Percentiles rank a stretch among this genome's conserved stretches.
Conservation (phyloP, 2,329 filamentous ascomycete genomes). For the Parastagonospora nodorum region DNA sequence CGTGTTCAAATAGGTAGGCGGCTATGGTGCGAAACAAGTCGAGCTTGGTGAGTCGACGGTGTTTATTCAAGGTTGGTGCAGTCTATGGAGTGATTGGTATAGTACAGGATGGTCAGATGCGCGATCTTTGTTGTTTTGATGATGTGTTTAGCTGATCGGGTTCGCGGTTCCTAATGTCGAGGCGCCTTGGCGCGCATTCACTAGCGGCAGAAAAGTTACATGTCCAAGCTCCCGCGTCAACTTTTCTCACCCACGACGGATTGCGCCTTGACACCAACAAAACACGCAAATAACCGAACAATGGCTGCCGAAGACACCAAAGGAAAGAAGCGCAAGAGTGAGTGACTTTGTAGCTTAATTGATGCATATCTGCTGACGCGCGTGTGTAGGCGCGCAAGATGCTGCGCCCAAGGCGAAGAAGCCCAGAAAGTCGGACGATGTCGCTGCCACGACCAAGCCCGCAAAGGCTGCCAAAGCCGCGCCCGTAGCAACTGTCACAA, state of each 20-base stretch:
- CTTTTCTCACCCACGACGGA: conserved; percentile 34
- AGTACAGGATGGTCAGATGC: neutral
- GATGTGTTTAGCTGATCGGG: neutral
- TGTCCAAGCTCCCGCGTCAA: conserved; percentile 32
- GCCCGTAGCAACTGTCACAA: conserved; percentile 10
- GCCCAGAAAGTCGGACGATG: conserved; percentile 43
- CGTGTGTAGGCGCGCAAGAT: conserved; percentile 37
- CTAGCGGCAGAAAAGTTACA: conserved; percentile 41
- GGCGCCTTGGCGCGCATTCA: conserved; percentile 19
- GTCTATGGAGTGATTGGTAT: conserved; percentile 11
- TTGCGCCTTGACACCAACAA: conserved; percentile 9
- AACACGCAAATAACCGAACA: conserved; percentile 26
- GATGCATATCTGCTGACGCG: conserved; percentile 12
- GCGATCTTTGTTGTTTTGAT: neutral
- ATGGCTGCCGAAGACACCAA: conserved; percentile 61
- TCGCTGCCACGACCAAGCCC: conserved; percentile 22
- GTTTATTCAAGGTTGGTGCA: conserved; percentile 32
- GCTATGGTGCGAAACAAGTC: conserved; percentile 39
- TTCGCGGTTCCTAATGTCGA: neutral
- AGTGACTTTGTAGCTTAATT: conserved; percentile 6
- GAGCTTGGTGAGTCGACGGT: conserved; percentile 43
- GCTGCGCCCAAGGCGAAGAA: conserved; percentile 46
- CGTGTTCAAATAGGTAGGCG: neutral
- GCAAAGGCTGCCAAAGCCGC: conserved; percentile 24
- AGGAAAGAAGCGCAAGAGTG: conserved; percentile 62